Conservation (phyloP, 2,329 filamentous ascomycete species). For the Talaromyces sp. region DNA sequence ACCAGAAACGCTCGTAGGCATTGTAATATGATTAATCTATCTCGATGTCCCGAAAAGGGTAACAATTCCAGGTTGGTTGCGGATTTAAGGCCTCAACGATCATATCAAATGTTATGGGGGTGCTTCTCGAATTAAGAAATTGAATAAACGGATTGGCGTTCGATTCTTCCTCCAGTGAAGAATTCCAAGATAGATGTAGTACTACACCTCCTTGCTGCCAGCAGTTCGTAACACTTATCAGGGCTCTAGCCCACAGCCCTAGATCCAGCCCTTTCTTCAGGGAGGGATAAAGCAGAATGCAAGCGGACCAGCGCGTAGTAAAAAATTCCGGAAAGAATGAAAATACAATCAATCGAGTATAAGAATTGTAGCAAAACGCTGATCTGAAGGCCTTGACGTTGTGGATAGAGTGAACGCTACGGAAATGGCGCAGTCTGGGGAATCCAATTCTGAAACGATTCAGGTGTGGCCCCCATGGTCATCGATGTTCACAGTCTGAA, state of each 20-base stretch:
- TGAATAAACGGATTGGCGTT: too few relatives aligned
- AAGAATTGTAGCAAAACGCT: not conserved
- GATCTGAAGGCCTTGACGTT: not conserved
- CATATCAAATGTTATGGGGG: not conserved
- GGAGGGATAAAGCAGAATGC: not conserved
- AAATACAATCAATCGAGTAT: not conserved
- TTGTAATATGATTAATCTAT: not conserved
- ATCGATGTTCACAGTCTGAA: slow-evolving; percentile 9
- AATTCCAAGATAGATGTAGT: not conserved
- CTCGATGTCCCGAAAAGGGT: not conserved
- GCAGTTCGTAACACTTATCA: not conserved
- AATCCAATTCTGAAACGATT: slow-evolving; percentile 11
- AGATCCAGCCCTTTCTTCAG: not conserved
- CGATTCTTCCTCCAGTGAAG: not conserved
- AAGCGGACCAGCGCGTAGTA: slow-evolving; percentile 4
- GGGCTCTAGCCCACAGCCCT: not conserved
- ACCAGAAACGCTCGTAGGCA: slow-evolving; percentile 11
- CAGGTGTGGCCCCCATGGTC: slow-evolving; percentile 8
- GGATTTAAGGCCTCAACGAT: not conserved
- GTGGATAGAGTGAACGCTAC: not conserved
- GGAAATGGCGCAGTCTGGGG: slow-evolving; percentile 7
- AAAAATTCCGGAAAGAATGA: not conserved
- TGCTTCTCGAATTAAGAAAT: not conserved
- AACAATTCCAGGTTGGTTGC: not conserved
- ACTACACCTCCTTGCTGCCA: slow-evolving; percentile 8